Evolutionary conservation across 345 rosid species (phyloP).

Genomic region (Gossypium australe): DNA sequence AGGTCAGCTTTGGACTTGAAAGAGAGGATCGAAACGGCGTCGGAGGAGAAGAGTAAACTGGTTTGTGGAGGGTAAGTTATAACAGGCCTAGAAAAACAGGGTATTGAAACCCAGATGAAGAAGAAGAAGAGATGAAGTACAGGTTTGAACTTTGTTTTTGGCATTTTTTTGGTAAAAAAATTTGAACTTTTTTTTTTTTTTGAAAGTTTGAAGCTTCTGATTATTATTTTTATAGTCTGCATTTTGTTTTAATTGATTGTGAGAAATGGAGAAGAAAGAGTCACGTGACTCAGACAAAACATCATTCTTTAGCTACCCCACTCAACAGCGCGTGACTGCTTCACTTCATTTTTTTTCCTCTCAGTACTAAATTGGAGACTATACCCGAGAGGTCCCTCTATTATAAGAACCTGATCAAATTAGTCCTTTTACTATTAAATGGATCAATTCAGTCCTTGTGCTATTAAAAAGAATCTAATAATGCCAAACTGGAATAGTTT

Average conservation of each 20-base stretch:
- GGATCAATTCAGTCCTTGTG: too few relatives aligned
- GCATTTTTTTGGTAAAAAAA: neutral
- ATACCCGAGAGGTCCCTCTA: too few relatives aligned
- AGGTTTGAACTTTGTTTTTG: neutral
- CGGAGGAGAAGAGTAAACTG: conserved; percentile 49
- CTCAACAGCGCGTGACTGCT: neutral
- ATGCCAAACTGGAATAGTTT: too few relatives aligned
- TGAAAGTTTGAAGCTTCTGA: neutral
- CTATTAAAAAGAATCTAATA: too few relatives aligned
- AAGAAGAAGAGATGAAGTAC: conserved; percentile 8
- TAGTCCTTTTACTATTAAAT: too few relatives aligned
- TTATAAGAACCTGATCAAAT: too few relatives aligned
- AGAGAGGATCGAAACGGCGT: conserved; percentile 69
- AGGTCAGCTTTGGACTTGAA: conserved; percentile 86
- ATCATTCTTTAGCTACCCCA: neutral
- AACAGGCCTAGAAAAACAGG: conserved; percentile 15
- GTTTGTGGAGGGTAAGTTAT: conserved; percentile 27
- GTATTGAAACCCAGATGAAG: neutral
- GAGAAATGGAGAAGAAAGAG: neutral
- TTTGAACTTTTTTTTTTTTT: neutral
- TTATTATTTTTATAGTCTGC: neutral
- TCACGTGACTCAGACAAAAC: conserved; percentile 32
- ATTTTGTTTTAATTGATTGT: neutral
- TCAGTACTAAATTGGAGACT: neutral
- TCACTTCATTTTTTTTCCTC: neutral